Percentiles rank a stretch among this genome's conserved stretches.
These are phyloP conservation scores for Lunularia cruciata DNA, from an alignment of 225 moss, liverwort and hornwort genomes.

Conservation along the genomic window DNA sequence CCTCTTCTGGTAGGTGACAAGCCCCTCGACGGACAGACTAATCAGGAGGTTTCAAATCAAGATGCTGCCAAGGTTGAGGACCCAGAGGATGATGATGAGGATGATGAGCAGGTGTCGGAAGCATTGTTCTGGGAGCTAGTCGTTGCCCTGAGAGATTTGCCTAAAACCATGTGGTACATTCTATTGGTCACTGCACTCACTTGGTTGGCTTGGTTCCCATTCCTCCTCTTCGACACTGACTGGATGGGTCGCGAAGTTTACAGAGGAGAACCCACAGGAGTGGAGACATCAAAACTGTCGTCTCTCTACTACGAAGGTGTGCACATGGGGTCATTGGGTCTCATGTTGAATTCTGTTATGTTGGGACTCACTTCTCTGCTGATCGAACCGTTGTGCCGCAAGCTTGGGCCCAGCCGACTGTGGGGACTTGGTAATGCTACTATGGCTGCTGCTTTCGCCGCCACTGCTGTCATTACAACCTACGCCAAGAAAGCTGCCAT, in stretches of 20 bases:
- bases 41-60: slow-evolving; percentile 19
- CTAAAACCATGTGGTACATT: slow-evolving; percentile 83
- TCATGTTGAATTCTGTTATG: slow-evolving; percentile 75
- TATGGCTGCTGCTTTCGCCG: slow-evolving; percentile 65
- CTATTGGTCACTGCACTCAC: slow-evolving; percentile 75
- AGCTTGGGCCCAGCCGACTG: slow-evolving; percentile 69
- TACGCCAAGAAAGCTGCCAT: slow-evolving; percentile 34
- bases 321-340: slow-evolving; percentile 76
- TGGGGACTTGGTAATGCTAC: slow-evolving; percentile 74
- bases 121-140: slow-evolving; percentile 76
- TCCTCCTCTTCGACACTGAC: slow-evolving; percentile 90
- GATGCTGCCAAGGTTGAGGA: slow-evolving; percentile 35
- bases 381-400: slow-evolving; percentile 66
- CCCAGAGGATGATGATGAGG: slow-evolving; percentile 65
- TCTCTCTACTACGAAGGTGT: slow-evolving; percentile 64
- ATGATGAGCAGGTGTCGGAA: slow-evolving; percentile 61
- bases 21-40: slow-evolving; percentile 11
- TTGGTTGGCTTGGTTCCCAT: slow-evolving; percentile 96
- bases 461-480: slow-evolving; percentile 61
- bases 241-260: slow-evolving; percentile 99
- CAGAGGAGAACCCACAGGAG: slow-evolving; percentile 48
- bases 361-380: slow-evolving; percentile 65
- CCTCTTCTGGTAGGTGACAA: slow-evolving; percentile 59
- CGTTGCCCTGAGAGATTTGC: slow-evolving; percentile 65
- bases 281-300: neutral